Base-by-base conservation (phyloP, 148 eudicot genomes). In the Silene uniflora region DNA sequence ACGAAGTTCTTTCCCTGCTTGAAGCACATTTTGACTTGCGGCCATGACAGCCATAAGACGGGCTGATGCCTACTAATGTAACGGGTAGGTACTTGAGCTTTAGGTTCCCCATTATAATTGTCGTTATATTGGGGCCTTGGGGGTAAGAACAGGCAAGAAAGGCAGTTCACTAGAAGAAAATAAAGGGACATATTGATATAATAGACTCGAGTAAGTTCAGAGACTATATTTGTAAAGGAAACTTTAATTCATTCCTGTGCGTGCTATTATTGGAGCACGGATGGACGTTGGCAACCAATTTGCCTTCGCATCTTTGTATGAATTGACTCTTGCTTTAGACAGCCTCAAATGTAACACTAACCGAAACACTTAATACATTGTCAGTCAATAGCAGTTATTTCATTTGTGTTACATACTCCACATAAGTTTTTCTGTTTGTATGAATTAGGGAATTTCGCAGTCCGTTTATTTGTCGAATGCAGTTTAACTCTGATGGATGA, bases 11-110 rank as follows among this genome's bases (percentile, higher is more conserved):
- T 64, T 79, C 86, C 3, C 74, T 94, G 67, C 76, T 94, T 69
- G 89, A 90, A 77, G 62, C 78, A 27, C 79, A 88, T 82, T 94
- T 94, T 82, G 84, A 88, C 73, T 69, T 94, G 69, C 73, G 75
- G 24, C 89, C 93, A 69, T 93, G 84, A 86, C 13, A 39, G 27
- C 13, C 55, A 16, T 46, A 56, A 55, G 67, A 58, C 66, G 1
- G 63, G 16, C 71, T 12, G 35, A 55, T 47, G 69, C 63, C 24
- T 62, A 25, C 23, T 72, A 35, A 39, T 42, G 69, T 74, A 14
- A 16, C 29, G 24, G 61, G 39, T 58, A 23, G 46, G 47, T 63
- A 62, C 55, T 56, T 39, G 56, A 72, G 44, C 71, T 73, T 35
- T 54, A 19, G 69, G 71, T 27, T 35, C 22, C 44, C 18, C 65